phyloP scores from a whole-genome alignment of 768 basidiomycete species.

The Mycena sanguinolenta region DNA sequence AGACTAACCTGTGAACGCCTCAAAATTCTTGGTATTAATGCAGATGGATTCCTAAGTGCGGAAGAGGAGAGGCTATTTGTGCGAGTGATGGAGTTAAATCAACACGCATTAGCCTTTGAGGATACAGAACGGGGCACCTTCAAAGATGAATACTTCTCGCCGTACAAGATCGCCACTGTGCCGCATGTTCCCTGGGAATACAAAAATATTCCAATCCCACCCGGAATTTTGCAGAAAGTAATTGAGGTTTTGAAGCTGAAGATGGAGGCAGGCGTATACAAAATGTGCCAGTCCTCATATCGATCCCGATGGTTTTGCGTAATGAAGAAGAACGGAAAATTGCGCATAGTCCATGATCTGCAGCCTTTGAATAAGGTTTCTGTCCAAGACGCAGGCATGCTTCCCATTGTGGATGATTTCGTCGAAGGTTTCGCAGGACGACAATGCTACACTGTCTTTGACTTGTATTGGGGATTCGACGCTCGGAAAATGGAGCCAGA shows the following conservation, averaged over 20 bases:
- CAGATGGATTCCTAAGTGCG: not conserved
- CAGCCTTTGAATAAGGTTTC: constrained; percentile 32
- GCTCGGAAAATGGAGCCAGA: too few relatives aligned
- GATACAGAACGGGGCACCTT: not conserved
- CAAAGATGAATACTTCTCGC: not conserved
- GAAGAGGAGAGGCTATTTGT: not conserved
- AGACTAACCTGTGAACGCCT: not conserved
- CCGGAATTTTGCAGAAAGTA: not conserved
- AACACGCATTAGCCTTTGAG: not conserved
- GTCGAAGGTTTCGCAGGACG: not conserved
- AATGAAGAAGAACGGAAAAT: constrained; percentile 31
- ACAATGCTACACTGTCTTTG: too few relatives aligned
- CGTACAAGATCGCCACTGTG: not conserved
- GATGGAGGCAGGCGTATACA: constrained; percentile 6
- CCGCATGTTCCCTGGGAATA: not conserved
- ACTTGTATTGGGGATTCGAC: too few relatives aligned
- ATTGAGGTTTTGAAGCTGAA: constrained; percentile 16
- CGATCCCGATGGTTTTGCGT: constrained; percentile 35
- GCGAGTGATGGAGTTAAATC: not conserved
- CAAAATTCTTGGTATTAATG: not conserved
- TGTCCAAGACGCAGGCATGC: constrained; percentile 16
- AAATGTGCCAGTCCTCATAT: constrained; percentile 24
- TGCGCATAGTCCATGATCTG: constrained; percentile 35
- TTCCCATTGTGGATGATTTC: not conserved
- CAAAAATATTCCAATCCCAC: not conserved